Base-by-base conservation (phyloP, 441 rosid genomes). In the Erysimum cheiri region DNA sequence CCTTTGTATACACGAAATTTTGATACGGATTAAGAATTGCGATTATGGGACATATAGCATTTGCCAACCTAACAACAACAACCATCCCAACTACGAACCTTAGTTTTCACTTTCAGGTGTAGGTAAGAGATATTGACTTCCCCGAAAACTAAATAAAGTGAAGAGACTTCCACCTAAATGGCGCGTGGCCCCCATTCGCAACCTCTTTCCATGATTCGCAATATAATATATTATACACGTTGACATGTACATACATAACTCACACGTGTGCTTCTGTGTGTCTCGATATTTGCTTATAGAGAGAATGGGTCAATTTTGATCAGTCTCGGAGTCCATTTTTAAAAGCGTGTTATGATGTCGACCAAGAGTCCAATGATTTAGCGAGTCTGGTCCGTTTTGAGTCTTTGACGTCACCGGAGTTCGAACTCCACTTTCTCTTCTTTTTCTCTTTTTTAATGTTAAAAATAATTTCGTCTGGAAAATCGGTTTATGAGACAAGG, bases 171-270 rank as follows among this genome's bases (percentile, higher is more conserved):
- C 41, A 63, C 70, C 64, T 56, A 28, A 64, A 37, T 56, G 58
- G 47, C 76, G 70, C 59, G 76, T 72, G 76, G 59, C 50, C 70
- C 75, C 70, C 48, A 9, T n/a, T 43, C 32, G 31, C 63, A 37
- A 54, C 31, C 61, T 53, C 55, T 43, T 33, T 53, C 47, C 62
- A 43, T 43, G 61, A 52, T 70, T 52, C 44, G 9, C 7, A 13
- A 41, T 32, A 39, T 8, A 4, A 9, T 29, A 14, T 57, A 35
- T 10, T 35, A 22, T 12, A 49, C 15, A 37, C 67, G 68, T 60
- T 60, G 68, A 60, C 61, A 11, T 35, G 35, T 54, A 32, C 64
- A 14, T 43, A 41, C 56, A 61, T 71, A n/a, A 7, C 60, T 70
- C 74, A 70, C 33, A 40, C 60, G 14, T 62, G n/a, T 41, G 47